A percentile compares a stretch with the other conserved stretches of the same genome.
phyloP scores from a whole-genome alignment of 768 basidiomycete genomes.

The Tremella yokohamensis region DNA sequence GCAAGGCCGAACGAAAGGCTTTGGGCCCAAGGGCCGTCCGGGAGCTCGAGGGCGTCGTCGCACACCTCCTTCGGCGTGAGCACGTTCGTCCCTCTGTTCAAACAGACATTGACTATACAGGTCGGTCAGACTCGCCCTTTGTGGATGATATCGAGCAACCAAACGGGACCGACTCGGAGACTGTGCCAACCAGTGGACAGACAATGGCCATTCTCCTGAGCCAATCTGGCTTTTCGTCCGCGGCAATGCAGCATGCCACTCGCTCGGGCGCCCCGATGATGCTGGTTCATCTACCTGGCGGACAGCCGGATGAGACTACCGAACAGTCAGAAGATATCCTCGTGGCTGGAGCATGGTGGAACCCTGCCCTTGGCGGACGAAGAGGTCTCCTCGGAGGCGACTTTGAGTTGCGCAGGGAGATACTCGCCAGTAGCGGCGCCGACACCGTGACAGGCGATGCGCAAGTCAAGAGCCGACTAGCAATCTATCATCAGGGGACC shows the following conservation, averaged over 20 bases:
- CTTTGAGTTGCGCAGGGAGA: constrained; percentile 2
- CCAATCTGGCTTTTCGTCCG: constrained; percentile 71
- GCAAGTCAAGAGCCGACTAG: not conserved
- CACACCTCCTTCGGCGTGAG: constrained; percentile 22
- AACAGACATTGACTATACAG: not conserved
- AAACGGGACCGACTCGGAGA: not conserved
- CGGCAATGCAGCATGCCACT: constrained; percentile 65
- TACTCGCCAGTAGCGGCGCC: not conserved
- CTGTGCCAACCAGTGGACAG: not conserved
- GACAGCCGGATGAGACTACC: constrained; percentile 2
- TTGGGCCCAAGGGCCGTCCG: constrained; percentile 74
- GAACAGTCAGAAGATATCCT: not conserved
- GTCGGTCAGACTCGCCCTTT: not conserved
- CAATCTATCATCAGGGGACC: constrained; percentile 2
- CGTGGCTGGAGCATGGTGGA: not conserved
- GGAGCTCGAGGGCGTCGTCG: constrained; percentile 80
- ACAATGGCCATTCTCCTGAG: constrained; percentile 75
- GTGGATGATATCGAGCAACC: not conserved
- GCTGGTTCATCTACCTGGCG: constrained; percentile 69
- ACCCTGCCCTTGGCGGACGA: not conserved
- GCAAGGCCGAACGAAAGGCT: constrained; percentile 85
- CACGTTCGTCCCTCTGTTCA: not conserved
- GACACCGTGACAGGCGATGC: not conserved
- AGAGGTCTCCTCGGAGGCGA: not conserved
- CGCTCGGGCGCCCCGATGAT: constrained; percentile 75